Conservation (phyloP, 352 stramenopile genomes). For the Ophiocytium majus region DNA sequence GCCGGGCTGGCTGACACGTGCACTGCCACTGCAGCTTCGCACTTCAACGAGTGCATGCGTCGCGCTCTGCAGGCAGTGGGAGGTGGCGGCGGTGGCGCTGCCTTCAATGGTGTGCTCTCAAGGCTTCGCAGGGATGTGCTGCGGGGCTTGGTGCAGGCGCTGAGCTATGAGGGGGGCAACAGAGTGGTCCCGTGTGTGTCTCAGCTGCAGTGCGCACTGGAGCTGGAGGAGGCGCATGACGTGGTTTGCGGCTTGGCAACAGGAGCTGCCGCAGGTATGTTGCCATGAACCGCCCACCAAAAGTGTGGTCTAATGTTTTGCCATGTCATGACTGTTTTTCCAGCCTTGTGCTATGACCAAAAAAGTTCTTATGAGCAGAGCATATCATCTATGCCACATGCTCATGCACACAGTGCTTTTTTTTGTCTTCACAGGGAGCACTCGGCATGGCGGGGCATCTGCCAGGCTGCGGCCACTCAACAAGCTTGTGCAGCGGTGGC, state of each 20-base stretch:
- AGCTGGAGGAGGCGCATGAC: slow-evolving; percentile 40
- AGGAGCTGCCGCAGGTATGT: slow-evolving; percentile 3
- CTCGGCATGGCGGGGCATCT: neutral
- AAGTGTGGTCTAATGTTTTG: too few relatives aligned
- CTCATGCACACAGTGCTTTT: neutral
- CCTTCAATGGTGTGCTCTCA: slow-evolving; percentile 27
- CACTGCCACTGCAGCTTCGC: neutral
- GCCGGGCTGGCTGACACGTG: neutral
- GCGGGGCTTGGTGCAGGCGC: neutral
- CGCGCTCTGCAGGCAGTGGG: slow-evolving; percentile 32
- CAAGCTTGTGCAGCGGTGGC: slow-evolving; percentile 36
- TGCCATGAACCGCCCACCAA: neutral
- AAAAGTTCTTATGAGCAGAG: too few relatives aligned
- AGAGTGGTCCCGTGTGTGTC: slow-evolving; percentile 40
- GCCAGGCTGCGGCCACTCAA: neutral
- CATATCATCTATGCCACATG: neutral
- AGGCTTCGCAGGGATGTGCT: neutral
- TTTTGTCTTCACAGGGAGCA: neutral
- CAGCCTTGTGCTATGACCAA: too few relatives aligned
- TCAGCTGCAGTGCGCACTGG: slow-evolving; percentile 46
- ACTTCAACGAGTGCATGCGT: slow-evolving; percentile 42
- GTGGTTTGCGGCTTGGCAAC: slow-evolving; percentile 17
- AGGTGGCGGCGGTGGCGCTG: slow-evolving; percentile 16
- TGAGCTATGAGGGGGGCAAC: slow-evolving; percentile 37
- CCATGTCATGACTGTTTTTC: too few relatives aligned